phyloP scores from a whole-genome alignment of 2,329 filamentous ascomycete genomes.

The Beauveria caledonica region DNA sequence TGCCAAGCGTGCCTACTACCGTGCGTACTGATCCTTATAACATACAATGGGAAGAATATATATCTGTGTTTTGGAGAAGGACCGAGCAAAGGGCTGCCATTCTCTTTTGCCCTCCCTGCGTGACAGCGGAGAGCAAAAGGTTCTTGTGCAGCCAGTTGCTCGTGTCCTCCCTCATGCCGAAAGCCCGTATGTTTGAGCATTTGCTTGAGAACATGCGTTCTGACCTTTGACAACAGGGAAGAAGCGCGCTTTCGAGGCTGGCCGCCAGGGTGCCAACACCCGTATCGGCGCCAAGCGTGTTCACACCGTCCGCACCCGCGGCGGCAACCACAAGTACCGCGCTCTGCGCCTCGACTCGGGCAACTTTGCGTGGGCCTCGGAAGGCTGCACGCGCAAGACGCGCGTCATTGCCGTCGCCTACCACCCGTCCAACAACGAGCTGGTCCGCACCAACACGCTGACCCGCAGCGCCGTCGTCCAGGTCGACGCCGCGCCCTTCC shows the following conservation, averaged over 20 bases:
- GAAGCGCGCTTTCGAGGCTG: constrained; percentile 99
- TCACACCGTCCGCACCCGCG: constrained; percentile 93
- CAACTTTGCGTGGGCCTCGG: constrained; percentile 99
- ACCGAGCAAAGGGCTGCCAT: not conserved
- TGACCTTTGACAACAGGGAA: constrained; percentile 71
- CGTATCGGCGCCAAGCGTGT: constrained; percentile 96
- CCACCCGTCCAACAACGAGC: constrained; percentile 99
- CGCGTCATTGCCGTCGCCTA: constrained; percentile 97
- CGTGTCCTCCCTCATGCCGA: constrained; percentile 31
- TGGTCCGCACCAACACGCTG: constrained; percentile 99
- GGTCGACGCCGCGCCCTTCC: constrained; percentile 96
- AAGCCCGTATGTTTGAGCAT: constrained; percentile 53
- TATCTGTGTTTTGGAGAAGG: not conserved
- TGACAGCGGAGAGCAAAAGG: not conserved
- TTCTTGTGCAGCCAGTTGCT: not conserved
- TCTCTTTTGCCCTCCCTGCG: not conserved
- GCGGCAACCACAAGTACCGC: constrained; percentile 99
- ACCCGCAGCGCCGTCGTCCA: constrained; percentile 98
- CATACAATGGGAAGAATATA: constrained; percentile 14
- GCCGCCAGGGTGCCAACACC: constrained; percentile 98
- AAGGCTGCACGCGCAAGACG: constrained; percentile 97
- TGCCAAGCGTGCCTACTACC: constrained; percentile 93
- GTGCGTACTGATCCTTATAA: constrained; percentile 44
- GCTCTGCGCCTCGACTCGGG: constrained; percentile 96
- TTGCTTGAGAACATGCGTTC: constrained; percentile 52